Evolutionary conservation across 345 rosid genomes (phyloP).

Genomic region (Luvunga scandens): DNA sequence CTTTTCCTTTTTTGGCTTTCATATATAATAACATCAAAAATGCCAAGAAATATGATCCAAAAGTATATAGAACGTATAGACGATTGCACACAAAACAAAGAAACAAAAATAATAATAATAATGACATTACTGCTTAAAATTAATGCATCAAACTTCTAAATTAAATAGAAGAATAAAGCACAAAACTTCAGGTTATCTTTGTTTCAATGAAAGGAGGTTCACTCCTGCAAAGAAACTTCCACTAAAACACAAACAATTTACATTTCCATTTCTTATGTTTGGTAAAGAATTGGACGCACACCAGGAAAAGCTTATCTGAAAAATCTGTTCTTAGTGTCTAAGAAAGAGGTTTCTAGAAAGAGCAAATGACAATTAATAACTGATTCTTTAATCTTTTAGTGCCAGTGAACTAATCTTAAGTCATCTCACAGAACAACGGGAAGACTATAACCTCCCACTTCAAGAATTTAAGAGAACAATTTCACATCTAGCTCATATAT

Average conservation of each 20-base stretch:
- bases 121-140: neutral
- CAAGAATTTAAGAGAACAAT: neutral
- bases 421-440: neutral
- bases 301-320: neutral
- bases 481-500: neutral
- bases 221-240: neutral
- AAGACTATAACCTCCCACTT: neutral
- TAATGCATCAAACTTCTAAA: neutral
- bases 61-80: neutral
- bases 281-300: neutral
- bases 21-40: neutral
- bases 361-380: neutral
- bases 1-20: neutral
- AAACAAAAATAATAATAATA: neutral
- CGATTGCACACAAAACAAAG: neutral
- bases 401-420: neutral
- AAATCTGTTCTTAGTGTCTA: neutral
- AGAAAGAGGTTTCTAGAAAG: neutral
- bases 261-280: neutral
- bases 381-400: neutral
- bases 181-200: neutral
- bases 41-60: neutral
- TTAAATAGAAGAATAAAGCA: neutral
- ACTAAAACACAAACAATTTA: neutral
- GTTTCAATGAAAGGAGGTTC: neutral